A percentile compares a stretch with the other conserved stretches of the same genome.
phyloP scores from a whole-genome alignment of 495 filamentous ascomycete species.

The Xylaria sp. region DNA sequence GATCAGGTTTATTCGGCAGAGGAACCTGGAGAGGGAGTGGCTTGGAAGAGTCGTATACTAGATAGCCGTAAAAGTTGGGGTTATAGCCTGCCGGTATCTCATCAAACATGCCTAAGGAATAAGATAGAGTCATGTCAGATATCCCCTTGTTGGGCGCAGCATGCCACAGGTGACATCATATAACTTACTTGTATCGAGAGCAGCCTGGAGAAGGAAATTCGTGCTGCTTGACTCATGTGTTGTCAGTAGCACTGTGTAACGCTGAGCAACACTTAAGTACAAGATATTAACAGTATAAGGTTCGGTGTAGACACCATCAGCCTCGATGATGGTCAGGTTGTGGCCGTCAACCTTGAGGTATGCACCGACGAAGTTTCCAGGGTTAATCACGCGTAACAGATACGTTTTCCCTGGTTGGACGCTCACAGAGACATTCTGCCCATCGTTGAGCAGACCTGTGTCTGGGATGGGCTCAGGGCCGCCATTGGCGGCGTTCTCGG shows the following conservation, averaged over 20 bases:
- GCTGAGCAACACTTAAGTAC: constrained; percentile 65
- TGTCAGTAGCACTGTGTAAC: constrained; percentile 66
- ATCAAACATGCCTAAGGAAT: constrained; percentile 62
- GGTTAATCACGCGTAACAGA: constrained; percentile 75
- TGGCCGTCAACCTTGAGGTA: constrained; percentile 69
- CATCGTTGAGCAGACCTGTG: constrained; percentile 71
- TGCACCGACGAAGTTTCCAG: constrained; percentile 66
- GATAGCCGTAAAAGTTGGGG: constrained; percentile 69
- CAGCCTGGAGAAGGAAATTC: constrained; percentile 66
- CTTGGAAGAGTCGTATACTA: constrained; percentile 65
- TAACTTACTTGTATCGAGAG: constrained; percentile 50
- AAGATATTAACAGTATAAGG: constrained; percentile 42
- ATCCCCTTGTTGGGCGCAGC: constrained; percentile 9
- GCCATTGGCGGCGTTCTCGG: constrained; percentile 46
- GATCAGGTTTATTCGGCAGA: constrained; percentile 49
- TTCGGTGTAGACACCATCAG: constrained; percentile 53
- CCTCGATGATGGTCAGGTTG: constrained; percentile 66
- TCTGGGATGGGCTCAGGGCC: constrained; percentile 66
- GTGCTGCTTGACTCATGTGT: constrained; percentile 40
- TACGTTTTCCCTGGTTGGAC: constrained; percentile 79
- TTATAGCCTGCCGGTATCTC: constrained; percentile 57
- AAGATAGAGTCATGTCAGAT: constrained; percentile 11
- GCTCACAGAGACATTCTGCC: constrained; percentile 57
- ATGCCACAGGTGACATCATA: constrained; percentile 21
- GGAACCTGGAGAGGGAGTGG: constrained; percentile 52